These are phyloP conservation scores for Vitis hybrid DNA, from an alignment of 177 flowering plant genomes.

Conservation along the genomic window DNA sequence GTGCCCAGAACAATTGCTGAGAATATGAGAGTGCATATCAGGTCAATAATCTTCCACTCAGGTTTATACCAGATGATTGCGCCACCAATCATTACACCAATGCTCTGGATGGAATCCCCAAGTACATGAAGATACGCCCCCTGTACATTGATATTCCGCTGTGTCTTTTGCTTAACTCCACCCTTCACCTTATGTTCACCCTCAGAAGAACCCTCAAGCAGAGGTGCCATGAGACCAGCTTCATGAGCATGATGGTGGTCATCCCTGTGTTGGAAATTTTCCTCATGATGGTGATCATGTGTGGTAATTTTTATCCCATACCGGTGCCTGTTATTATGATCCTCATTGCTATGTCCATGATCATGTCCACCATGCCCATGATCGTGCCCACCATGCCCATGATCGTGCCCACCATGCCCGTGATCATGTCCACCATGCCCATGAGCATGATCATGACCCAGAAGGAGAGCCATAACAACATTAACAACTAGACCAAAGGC, in stretches of 20 bases:
- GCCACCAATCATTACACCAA: constrained; percentile 94
- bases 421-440: constrained; percentile 36
- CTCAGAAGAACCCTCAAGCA: constrained; percentile 30
- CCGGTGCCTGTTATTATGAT: constrained; percentile 18
- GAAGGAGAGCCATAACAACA: constrained; percentile 66
- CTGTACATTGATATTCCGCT: constrained; percentile 71
- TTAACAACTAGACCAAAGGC: constrained; percentile 86
- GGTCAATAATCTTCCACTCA: constrained; percentile 78
- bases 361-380: constrained; percentile 33
- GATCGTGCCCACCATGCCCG: constrained; percentile 13
- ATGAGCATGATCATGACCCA: constrained; percentile 80
- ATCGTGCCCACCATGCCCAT: constrained; percentile 21
- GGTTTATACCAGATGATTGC: constrained; percentile 85
- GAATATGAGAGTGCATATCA: constrained; percentile 80
- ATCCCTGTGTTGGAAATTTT: constrained; percentile 14
- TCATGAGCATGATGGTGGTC: constrained; percentile 38
- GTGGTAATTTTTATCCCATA: too few species aligned
- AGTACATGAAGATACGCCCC: constrained; percentile 94
- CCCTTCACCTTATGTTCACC: constrained; percentile 12
- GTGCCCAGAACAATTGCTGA: constrained; percentile 71
- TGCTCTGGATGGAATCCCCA: constrained; percentile 87
- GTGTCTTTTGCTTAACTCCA: constrained; percentile 36
- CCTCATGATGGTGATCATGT: constrained; percentile 15
- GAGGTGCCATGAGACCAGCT: constrained; percentile 28
- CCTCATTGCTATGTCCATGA: constrained; percentile 33